A percentile compares a stretch with the other conserved stretches of the same genome.
Conservation (phyloP, 2,329 filamentous ascomycete genomes). For the Cyphellophora europaea region DNA sequence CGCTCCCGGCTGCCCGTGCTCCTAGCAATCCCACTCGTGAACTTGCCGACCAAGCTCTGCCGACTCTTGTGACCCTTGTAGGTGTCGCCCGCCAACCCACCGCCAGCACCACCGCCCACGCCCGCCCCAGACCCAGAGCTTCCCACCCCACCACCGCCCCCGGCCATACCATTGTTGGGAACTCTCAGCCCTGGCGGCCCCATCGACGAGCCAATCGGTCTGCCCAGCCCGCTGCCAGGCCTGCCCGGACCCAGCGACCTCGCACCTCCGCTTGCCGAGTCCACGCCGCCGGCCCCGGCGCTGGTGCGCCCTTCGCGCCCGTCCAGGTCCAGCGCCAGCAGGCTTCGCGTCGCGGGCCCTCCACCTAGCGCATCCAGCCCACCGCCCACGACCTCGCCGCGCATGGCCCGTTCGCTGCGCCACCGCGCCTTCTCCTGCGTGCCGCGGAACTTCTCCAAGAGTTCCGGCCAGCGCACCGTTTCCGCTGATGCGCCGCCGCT, state of each 20-base stretch:
- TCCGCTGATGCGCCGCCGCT: constrained; percentile 33
- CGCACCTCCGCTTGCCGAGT: constrained; percentile 1
- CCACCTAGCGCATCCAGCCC: neutral
- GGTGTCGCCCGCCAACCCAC: constrained; percentile 2
- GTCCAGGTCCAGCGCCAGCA: neutral
- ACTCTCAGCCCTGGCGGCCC: constrained; percentile 2
- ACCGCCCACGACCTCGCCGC: constrained; percentile 11
- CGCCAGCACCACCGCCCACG: constrained; percentile 2
- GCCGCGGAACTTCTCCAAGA: constrained; percentile 86
- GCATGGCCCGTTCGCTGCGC: constrained; percentile 14
- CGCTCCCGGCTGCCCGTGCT: constrained; percentile 34
- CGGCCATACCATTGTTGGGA: no score
- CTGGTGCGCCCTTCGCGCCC: neutral
- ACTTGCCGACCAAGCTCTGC: constrained; percentile 16
- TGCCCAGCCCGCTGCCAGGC: neutral
- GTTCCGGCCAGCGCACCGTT: constrained; percentile 80
- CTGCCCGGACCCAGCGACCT: neutral
- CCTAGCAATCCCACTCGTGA: constrained; percentile 55
- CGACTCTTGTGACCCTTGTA: constrained; percentile 13
- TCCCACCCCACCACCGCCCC: constrained; percentile 7
- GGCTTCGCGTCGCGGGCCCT: constrained; percentile 1
- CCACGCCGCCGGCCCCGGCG: neutral
- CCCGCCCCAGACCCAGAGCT: constrained; percentile 4
- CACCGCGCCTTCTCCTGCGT: constrained; percentile 75
- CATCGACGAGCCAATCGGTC: neutral